Conservation (phyloP, 306 rosid genomes). For the Cicer yamashitae region DNA sequence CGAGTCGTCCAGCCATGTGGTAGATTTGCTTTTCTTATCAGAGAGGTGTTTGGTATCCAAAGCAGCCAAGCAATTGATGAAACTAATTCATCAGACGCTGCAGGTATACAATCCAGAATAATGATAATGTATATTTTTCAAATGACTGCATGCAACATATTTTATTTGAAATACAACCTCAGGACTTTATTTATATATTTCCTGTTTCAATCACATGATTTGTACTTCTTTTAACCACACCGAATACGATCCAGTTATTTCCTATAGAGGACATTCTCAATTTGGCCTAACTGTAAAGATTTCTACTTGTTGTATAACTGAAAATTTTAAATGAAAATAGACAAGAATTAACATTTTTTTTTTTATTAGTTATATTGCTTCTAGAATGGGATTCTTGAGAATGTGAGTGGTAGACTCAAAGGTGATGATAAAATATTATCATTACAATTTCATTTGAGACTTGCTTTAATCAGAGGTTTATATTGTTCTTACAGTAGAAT, state of each 20-base stretch:
- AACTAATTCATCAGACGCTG: slow-evolving; percentile 85
- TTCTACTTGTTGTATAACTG: background rate
- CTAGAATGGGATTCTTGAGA: background rate
- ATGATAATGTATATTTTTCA: slow-evolving; percentile 19
- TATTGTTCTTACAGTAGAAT: background rate
- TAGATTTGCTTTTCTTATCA: slow-evolving; percentile 78
- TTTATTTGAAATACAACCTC: slow-evolving; percentile 39
- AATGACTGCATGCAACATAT: slow-evolving; percentile 30
- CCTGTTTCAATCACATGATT: slow-evolving; percentile 14
- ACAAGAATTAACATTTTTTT: no score
- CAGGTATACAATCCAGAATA: slow-evolving; percentile 56
- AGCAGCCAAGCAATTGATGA: slow-evolving; percentile 80
- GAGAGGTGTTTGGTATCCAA: slow-evolving; percentile 85
- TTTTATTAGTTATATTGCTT: no score
- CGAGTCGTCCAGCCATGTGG: slow-evolving; percentile 63
- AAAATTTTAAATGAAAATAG: slow-evolving; percentile 5
- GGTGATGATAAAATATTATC: slow-evolving; percentile 1
- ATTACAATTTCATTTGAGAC: background rate
- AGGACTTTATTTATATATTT: slow-evolving; percentile 17
- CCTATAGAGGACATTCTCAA: slow-evolving; percentile 11
- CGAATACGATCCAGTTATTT: slow-evolving; percentile 1
- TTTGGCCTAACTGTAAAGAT: background rate
- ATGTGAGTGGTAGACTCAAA: background rate
- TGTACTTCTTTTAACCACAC: slow-evolving; percentile 26
- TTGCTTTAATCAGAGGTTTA: background rate